Evolutionary conservation across 208 protist genomes (phyloP).

Genomic region (Trypanosoma caninum): DNA sequence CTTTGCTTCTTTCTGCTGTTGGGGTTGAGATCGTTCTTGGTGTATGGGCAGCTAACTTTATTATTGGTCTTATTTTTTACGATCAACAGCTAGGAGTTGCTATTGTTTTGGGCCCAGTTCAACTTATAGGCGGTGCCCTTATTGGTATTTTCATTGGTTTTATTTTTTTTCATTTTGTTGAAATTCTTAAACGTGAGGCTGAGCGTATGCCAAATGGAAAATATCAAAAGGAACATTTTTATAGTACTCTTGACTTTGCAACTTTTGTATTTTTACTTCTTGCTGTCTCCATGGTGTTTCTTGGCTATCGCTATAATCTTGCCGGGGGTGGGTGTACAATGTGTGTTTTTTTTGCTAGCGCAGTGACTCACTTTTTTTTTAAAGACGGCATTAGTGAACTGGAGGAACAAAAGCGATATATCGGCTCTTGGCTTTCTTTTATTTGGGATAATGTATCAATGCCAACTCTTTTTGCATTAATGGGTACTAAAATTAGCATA

Average conservation of each 20-base stretch:
- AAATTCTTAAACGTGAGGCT: conserved; percentile 70
- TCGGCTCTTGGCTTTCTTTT: conserved; percentile 57
- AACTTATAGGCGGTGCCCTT: conserved; percentile 61
- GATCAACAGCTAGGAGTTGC: conserved; percentile 42
- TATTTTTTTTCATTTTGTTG: conserved; percentile 63
- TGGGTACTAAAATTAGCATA: conserved; percentile 69
- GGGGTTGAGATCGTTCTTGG: conserved; percentile 73
- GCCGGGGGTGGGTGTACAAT: conserved; percentile 68
- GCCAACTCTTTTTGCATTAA: conserved; percentile 64
- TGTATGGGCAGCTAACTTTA: conserved; percentile 76
- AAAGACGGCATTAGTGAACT: conserved; percentile 37
- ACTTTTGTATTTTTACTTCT: conserved; percentile 49
- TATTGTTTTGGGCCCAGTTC: conserved; percentile 61
- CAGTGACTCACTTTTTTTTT: conserved; percentile 71
- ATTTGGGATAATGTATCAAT: conserved; percentile 76
- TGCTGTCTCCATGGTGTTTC: conserved; percentile 62
- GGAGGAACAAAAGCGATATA: conserved; percentile 64
- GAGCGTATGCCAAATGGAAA: conserved; percentile 62
- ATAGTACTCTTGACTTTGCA: conserved; percentile 48
- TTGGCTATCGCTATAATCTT: conserved; percentile 55
- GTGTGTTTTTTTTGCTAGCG: conserved; percentile 68
- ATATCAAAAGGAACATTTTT: conserved; percentile 57
- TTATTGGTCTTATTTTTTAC: conserved; percentile 72
- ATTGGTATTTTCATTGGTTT: conserved; percentile 60
- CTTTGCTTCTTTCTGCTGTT: conserved; percentile 69